A percentile compares a stretch with the other conserved stretches of the same genome.
Evolutionary conservation across 1,284 basidiomycete species (phyloP).

Genomic region (Apiotrichum akiyoshidainum): DNA sequence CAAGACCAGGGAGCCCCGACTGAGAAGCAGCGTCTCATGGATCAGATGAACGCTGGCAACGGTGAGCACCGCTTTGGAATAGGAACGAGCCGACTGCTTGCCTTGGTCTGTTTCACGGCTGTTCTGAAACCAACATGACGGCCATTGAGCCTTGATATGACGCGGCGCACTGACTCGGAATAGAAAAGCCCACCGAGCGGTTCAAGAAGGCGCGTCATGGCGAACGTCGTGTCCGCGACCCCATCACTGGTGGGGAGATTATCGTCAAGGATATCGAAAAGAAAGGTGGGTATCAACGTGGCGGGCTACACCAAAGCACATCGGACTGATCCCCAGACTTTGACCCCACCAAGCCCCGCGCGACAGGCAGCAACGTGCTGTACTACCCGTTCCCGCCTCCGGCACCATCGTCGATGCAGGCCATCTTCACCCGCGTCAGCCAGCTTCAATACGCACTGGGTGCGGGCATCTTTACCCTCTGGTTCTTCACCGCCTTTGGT

Average conservation of each 20-base stretch:
- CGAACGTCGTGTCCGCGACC: conserved; percentile 58
- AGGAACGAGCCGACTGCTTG: no score
- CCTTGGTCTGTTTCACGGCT: no score
- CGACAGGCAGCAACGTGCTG: conserved; percentile 57
- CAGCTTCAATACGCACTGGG: conserved; percentile 47
- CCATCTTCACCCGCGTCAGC: conserved; percentile 36
- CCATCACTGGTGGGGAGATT: conserved; percentile 59
- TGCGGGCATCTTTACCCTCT: conserved; percentile 51
- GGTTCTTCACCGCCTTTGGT: conserved; percentile 59
- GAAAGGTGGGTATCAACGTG: conserved; percentile 46
- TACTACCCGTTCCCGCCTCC: conserved; percentile 60
- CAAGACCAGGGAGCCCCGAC: background rate
- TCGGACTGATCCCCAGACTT: conserved; percentile 33
- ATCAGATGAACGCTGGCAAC: conserved; percentile 54
- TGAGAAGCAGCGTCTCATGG: conserved; percentile 56
- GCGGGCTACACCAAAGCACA: background rate
- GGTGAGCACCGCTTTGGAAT: conserved; percentile 19
- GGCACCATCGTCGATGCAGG: conserved; percentile 48
- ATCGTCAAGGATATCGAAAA: conserved; percentile 59
- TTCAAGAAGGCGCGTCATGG: conserved; percentile 46
- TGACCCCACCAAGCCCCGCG: conserved; percentile 45
- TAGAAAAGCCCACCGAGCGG: conserved; percentile 43
- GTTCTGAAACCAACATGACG: no score
- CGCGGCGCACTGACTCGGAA: background rate
- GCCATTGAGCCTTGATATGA: no score